These are phyloP conservation scores for Lachnellula cervina DNA, from an alignment of 2,329 filamentous ascomycete species.

Conservation along the genomic window DNA sequence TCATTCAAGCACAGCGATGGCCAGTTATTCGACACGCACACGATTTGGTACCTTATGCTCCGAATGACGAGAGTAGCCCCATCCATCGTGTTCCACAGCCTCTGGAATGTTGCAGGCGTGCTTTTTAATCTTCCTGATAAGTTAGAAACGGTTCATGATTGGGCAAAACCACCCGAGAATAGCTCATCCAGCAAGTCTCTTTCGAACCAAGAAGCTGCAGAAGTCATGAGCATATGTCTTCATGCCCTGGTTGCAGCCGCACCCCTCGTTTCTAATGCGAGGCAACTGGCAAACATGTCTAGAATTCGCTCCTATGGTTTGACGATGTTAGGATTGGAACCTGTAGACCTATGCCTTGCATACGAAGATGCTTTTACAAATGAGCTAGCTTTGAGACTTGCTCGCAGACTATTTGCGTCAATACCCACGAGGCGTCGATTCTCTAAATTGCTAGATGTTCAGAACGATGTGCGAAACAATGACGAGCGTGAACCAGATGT, in stretches of 20 bases:
- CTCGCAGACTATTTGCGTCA: conserved; percentile 53
- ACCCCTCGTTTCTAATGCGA: conserved; percentile 35
- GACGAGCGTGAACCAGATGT: conserved; percentile 20
- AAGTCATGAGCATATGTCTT: conserved; percentile 49
- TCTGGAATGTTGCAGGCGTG: conserved; percentile 57
- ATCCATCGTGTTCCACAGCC: conserved; percentile 56
- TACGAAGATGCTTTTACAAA: conserved; percentile 61
- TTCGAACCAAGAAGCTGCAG: conserved; percentile 27
- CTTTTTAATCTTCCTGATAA: conserved; percentile 50
- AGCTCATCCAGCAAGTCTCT: conserved; percentile 10
- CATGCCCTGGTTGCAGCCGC: conserved; percentile 57
- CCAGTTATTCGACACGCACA: conserved; percentile 54
- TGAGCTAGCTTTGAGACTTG: conserved; percentile 54
- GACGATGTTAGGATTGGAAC: conserved; percentile 44
- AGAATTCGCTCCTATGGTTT: conserved; percentile 44
- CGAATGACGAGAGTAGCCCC: conserved; percentile 53
- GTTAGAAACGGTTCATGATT: conserved; percentile 22
- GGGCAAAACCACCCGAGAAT: conserved; percentile 17
- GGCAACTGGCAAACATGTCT: conserved; percentile 52
- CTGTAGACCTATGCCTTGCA: conserved; percentile 48
- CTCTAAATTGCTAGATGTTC: conserved; percentile 27
- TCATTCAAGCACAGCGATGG: conserved; percentile 51
- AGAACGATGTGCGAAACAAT: conserved; percentile 20
- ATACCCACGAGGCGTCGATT: conserved; percentile 36
- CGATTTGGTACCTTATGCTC: conserved; percentile 59